Conservation (phyloP, 2,329 filamentous ascomycete genomes). For the Penicillium sp. region DNA sequence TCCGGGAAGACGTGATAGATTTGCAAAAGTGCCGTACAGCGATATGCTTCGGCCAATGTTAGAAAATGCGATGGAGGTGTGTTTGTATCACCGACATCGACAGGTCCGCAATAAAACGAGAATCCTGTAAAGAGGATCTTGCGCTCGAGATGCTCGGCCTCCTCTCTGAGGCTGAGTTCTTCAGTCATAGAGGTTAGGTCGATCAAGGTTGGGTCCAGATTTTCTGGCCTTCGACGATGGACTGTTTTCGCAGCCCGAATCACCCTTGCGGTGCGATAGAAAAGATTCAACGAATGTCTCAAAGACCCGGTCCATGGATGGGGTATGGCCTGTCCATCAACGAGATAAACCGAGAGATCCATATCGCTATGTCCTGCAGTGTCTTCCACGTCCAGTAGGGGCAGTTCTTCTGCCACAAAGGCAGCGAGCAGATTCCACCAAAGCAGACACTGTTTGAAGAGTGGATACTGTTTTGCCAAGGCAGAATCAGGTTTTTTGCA, state of each 20-base stretch:
- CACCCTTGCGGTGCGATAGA: constrained; percentile 20
- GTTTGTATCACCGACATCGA: constrained; percentile 24
- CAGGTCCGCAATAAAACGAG: constrained; percentile 22
- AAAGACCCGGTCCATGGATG: constrained; percentile 25
- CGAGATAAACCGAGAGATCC: constrained; percentile 21
- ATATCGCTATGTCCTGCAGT: constrained; percentile 13
- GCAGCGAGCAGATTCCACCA: constrained; percentile 25
- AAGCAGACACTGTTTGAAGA: constrained; percentile 23
- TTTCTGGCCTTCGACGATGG: constrained; percentile 11
- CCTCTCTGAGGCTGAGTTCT: constrained; percentile 19
- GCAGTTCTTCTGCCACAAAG: constrained; percentile 21
- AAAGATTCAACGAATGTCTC: constrained; percentile 18
- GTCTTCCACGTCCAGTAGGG: constrained; percentile 19
- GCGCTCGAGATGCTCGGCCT: constrained; percentile 20
- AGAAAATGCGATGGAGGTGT: constrained; percentile 25
- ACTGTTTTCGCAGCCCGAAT: constrained; percentile 17
- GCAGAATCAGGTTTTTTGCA: constrained; percentile 17
- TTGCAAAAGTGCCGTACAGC: constrained; percentile 21
- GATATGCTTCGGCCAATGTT: constrained; percentile 23
- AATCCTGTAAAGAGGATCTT: constrained; percentile 20
- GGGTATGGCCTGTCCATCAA: constrained; percentile 21
- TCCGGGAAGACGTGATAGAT: constrained; percentile 25
- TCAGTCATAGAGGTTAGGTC: constrained; percentile 20
- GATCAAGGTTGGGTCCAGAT: constrained; percentile 13
- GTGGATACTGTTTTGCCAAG: constrained; percentile 22